phyloP scores from a whole-genome alignment of 2,329 filamentous ascomycete species.

The Neofusicoccum parvum region DNA sequence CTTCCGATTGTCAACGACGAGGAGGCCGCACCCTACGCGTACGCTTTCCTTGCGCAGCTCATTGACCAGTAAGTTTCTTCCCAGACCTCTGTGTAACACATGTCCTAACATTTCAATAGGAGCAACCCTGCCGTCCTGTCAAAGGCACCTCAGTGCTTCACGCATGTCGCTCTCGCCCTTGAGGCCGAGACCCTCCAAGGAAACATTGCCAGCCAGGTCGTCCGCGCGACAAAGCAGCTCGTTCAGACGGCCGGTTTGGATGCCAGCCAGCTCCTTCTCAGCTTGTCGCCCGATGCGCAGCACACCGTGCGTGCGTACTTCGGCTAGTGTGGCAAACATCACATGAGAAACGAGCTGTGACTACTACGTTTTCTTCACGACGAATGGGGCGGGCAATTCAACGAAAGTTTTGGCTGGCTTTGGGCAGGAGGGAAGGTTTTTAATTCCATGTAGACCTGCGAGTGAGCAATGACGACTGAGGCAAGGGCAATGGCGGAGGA shows the following conservation, averaged over 20 bases:
- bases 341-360: background rate
- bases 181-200: conserved; percentile 90
- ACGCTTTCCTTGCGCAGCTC: conserved; percentile 85
- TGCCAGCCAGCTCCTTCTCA: conserved; percentile 72
- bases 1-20: conserved; percentile 93
- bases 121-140: conserved; percentile 77
- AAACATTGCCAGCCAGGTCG: conserved; percentile 75
- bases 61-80: conserved; percentile 81
- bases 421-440: background rate
- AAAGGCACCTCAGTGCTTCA: conserved; percentile 80
- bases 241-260: conserved; percentile 74
- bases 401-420: too few relatives aligned
- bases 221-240: conserved; percentile 75
- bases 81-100: conserved; percentile 10
- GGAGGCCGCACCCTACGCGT: conserved; percentile 94
- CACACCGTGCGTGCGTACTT: conserved; percentile 79
- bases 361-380: background rate
- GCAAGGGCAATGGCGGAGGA: background rate
- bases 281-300: conserved; percentile 79
- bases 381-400: background rate
- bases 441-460: background rate
- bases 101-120: conserved; percentile 53
- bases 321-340: conserved; percentile 48
- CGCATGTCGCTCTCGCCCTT: conserved; percentile 82
- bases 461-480: background rate